These are phyloP conservation scores for Candida verbasci DNA, from an alignment of 805 yeast species.

Conservation along the genomic window DNA sequence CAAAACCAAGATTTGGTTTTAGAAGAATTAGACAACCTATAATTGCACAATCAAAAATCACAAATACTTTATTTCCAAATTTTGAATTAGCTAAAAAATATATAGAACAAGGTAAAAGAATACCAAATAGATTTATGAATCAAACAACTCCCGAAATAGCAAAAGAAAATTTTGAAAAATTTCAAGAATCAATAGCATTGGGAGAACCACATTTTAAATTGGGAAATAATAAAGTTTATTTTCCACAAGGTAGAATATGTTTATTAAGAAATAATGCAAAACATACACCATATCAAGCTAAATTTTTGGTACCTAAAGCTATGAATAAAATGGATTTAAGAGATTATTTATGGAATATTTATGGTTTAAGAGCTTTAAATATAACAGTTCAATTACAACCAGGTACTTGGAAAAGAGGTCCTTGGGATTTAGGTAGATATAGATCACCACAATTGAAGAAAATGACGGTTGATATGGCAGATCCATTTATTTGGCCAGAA, in stretches of 20 bases:
- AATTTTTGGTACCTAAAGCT: conserved; percentile 87
- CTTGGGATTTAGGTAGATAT: conserved; percentile 60
- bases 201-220: conserved; percentile 70
- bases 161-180: conserved; percentile 33
- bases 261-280: conserved; percentile 90
- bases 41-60: conserved; percentile 31
- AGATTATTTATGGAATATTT: conserved; percentile 86
- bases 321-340: conserved; percentile 93
- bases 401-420: conserved; percentile 54
- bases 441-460: conserved; percentile 81
- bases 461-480: conserved; percentile 94
- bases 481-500: conserved; percentile 95
- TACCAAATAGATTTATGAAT: conserved; percentile 36
- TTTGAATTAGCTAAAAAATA: conserved; percentile 31
- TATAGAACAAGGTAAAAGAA: conserved; percentile 35
- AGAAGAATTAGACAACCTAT: conserved; percentile 35
- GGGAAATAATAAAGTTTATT: conserved; percentile 72
- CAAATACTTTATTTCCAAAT: conserved; percentile 38
- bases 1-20: conserved; percentile 36
- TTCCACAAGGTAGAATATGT: conserved; percentile 81
- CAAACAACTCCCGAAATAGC: conserved; percentile 30
- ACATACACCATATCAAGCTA: conserved; percentile 96
- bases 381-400: conserved; percentile 83
- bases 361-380: conserved; percentile 85
- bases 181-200: conserved; percentile 48